Evolutionary conservation across 2,329 filamentous ascomycete genomes (phyloP).

Genomic region (Stylonectria norvegica): DNA sequence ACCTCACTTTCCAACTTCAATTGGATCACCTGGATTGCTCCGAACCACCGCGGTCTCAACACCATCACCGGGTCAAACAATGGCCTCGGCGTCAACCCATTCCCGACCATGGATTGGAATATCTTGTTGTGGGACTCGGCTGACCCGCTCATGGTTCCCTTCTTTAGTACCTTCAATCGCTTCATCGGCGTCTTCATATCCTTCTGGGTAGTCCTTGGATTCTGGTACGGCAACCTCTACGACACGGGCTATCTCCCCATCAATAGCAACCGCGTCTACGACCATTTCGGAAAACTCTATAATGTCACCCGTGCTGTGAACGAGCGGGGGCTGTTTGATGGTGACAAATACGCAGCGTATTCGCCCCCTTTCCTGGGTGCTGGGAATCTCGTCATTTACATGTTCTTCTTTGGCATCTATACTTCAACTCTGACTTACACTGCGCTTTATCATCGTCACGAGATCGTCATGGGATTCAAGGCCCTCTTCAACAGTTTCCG

Average conservation of each 20-base stretch:
- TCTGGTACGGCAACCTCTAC: constrained; percentile 60
- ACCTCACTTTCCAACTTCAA: constrained; percentile 50
- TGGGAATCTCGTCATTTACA: constrained; percentile 49
- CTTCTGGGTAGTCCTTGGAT: constrained; percentile 50
- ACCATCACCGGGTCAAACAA: constrained; percentile 43
- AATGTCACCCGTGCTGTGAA: constrained; percentile 44
- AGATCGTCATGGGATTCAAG: constrained; percentile 48
- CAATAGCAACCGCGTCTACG: constrained; percentile 50
- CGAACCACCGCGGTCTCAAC: constrained; percentile 41
- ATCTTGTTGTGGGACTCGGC: constrained; percentile 41
- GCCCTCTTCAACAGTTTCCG: constrained; percentile 45
- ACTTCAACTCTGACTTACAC: constrained; percentile 50
- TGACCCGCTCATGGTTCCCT: constrained; percentile 48
- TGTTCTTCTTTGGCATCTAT: constrained; percentile 55
- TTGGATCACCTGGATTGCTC: constrained; percentile 57
- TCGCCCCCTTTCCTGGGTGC: constrained; percentile 51
- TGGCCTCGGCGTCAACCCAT: constrained; percentile 44
- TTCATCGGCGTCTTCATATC: constrained; percentile 55
- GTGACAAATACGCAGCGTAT: constrained; percentile 45
- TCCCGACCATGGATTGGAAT: constrained; percentile 49
- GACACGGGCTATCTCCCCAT: constrained; percentile 54
- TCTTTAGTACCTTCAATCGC: constrained; percentile 60
- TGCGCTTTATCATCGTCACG: constrained; percentile 49
- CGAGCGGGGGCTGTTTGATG: constrained; percentile 43
- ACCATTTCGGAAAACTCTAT: constrained; percentile 47